Base-by-base conservation (phyloP, 2,329 filamentous ascomycete genomes). In the Didymella lethalis region DNA sequence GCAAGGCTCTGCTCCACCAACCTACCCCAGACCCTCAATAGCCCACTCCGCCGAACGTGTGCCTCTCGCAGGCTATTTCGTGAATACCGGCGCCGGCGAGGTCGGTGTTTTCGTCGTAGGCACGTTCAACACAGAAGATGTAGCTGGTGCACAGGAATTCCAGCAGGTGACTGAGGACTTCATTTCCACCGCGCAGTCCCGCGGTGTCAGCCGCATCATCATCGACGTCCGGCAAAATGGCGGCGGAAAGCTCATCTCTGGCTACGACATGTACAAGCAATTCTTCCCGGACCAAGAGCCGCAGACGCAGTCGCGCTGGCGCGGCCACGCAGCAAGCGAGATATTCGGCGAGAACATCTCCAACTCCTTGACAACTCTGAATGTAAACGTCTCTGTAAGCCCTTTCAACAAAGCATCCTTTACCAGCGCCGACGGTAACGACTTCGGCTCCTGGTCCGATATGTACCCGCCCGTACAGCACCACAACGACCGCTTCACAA, bases 191-290 rank as follows among this genome's bases (percentile, higher is more conserved):
- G 80, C 82, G n/a, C 79, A 82, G 48, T 64, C 72, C 0, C 78
- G 79, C 5, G 79, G 81, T 1, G 85, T 86, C 64, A 82, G 77
- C 25, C 87, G 85, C 66, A 77, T 90, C 7, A 79, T 91, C 46
- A 84, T 91, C 61, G 89, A 91, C 64, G 66, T 91, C 6, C 82
- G 84, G 4, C 80, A 77, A 10, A 91, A 91, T 64, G 79, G 78
- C 0, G 88, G 88, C 23, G 88, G 88, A 14, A 74, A 70, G 20
- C 68, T 78, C 7, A 54, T 76, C 4, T 68, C 74, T 0, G 79
- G 75, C 36, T 78, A 78, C 64, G 78, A 81, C 56, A 68, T 71
- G 4, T 88, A 87, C 63, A 77, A 79, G 14, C 81, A 85, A 66
- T 80, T 87, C 63, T 86, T 86, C 74, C 85, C 84, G 0, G 63